A percentile compares a stretch with the other conserved stretches of the same genome.
Conservation (phyloP, 305 asterid genomes). For the Fraxinus angustifolia region DNA sequence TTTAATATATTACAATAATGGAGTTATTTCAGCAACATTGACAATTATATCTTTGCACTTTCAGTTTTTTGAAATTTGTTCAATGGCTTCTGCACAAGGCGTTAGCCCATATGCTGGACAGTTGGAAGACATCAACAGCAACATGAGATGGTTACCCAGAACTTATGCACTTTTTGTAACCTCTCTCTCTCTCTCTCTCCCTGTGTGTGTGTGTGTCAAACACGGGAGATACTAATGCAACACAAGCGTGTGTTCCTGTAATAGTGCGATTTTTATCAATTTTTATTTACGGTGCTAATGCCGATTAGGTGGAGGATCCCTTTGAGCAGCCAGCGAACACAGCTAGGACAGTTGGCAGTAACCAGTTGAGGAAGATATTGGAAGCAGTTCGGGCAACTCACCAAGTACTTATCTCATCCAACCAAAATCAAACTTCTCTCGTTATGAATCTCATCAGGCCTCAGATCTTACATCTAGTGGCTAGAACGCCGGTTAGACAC, state of each 20-base stretch:
- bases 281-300: slow-evolving; percentile 17
- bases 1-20: neutral
- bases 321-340: slow-evolving; percentile 86
- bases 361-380: slow-evolving; percentile 51
- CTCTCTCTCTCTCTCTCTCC: slow-evolving; percentile 30
- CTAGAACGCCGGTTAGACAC: slow-evolving; percentile 27
- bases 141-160: slow-evolving; percentile 94
- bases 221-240: neutral
- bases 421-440: slow-evolving; percentile 33
- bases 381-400: slow-evolving; percentile 52
- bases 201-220: neutral
- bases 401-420: slow-evolving; percentile 39
- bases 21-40: slow-evolving; percentile 23
- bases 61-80: slow-evolving; percentile 74
- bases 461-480: slow-evolving; percentile 32
- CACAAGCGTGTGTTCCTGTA: neutral
- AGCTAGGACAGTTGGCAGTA: slow-evolving; percentile 63
- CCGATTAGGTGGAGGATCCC: slow-evolving; percentile 84
- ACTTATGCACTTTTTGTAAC: slow-evolving; percentile 80
- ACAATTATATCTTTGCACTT: slow-evolving; percentile 33
- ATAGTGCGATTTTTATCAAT: neutral
- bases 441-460: slow-evolving; percentile 51
- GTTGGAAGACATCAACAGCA: slow-evolving; percentile 69
- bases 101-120: slow-evolving; percentile 58
- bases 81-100: slow-evolving; percentile 67